A percentile compares a stretch with the other conserved stretches of the same genome.
These are phyloP conservation scores for Gymnopus androsaceus DNA, from an alignment of 1,284 basidiomycete species.

Conservation along the genomic window DNA sequence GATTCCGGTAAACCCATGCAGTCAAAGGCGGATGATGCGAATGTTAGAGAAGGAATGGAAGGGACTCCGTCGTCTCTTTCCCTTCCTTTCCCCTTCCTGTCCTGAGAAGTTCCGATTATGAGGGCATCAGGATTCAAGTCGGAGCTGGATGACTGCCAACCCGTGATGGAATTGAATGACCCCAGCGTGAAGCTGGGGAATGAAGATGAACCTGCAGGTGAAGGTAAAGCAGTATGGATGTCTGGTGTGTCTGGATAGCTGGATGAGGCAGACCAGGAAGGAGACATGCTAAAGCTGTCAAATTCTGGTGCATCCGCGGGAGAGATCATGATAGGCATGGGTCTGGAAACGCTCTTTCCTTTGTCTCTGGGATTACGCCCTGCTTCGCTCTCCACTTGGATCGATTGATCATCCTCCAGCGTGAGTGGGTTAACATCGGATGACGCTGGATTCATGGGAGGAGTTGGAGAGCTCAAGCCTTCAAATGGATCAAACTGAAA, in stretches of 20 bases:
- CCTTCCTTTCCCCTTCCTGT: constrained; percentile 53
- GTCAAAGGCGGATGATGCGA: not conserved
- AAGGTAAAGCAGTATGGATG: constrained; percentile 23
- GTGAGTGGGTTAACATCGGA: constrained; percentile 30
- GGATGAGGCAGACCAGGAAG: constrained; percentile 24
- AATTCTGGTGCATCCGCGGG: constrained; percentile 28
- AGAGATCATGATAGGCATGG: constrained; percentile 44
- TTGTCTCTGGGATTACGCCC: constrained; percentile 33
- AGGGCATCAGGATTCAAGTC: not conserved
- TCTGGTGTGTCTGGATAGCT: constrained; percentile 22
- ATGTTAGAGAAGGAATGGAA: constrained; percentile 52
- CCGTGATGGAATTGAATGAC: constrained; percentile 29
- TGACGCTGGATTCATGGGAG: constrained; percentile 28
- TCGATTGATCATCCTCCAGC: constrained; percentile 1
- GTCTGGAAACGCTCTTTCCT: constrained; percentile 51
- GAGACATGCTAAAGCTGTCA: constrained; percentile 41
- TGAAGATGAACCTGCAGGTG: constrained; percentile 23
- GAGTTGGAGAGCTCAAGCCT: constrained; percentile 6
- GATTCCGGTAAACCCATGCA: not conserved
- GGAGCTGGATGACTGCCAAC: constrained; percentile 12
- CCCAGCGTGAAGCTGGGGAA: constrained; percentile 26
- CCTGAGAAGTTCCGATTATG: constrained; percentile 3
- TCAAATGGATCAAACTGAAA: constrained; percentile 56
- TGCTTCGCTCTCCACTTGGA: not conserved
- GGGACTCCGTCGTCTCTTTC: constrained; percentile 52